Percentiles rank a stretch among this genome's conserved stretches.
These are phyloP conservation scores for Amanita muscaria DNA, from an alignment of 768 basidiomycete species.

Conservation along the genomic window DNA sequence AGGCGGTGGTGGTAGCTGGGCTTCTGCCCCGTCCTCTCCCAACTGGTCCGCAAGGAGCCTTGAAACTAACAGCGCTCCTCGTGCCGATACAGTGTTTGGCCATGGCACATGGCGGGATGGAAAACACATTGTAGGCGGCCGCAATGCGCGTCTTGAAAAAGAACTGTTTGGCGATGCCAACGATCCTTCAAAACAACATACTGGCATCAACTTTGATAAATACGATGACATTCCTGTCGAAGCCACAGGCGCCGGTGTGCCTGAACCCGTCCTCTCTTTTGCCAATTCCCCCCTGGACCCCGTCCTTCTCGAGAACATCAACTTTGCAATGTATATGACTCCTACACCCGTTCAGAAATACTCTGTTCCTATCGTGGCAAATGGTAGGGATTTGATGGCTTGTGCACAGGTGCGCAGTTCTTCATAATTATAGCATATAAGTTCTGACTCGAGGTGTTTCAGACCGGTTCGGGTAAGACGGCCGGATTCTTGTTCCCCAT, in stretches of 20 bases:
- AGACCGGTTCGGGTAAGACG: slow-evolving; percentile 99
- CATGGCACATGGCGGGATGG: slow-evolving; percentile 86
- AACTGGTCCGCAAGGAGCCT: slow-evolving; percentile 35
- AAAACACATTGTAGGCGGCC: slow-evolving; percentile 72
- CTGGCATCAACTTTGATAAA: slow-evolving; percentile 99
- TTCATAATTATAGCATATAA: not conserved
- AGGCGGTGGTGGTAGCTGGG: slow-evolving; percentile 33
- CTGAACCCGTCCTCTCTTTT: slow-evolving; percentile 86
- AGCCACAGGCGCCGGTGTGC: slow-evolving; percentile 95
- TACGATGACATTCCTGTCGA: slow-evolving; percentile 99
- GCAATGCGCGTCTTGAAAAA: slow-evolving; percentile 87
- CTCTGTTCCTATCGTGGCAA: slow-evolving; percentile 95
- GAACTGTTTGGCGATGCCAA: slow-evolving; percentile 88
- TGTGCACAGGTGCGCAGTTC: slow-evolving; percentile 70
- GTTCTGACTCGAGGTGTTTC: slow-evolving; percentile 13
- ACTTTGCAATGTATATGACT: slow-evolving; percentile 83
- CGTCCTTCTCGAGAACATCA: slow-evolving; percentile 92
- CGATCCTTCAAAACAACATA: slow-evolving; percentile 84
- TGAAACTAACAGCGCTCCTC: slow-evolving; percentile 31
- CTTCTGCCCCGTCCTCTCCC: slow-evolving; percentile 25
- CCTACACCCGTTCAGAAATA: slow-evolving; percentile 99
- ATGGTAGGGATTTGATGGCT: slow-evolving; percentile 85
- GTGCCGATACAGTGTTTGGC: slow-evolving; percentile 39
- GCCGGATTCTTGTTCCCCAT: slow-evolving; percentile 99
- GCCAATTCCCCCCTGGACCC: slow-evolving; percentile 85